These are phyloP conservation scores for Diaporthe helianthi DNA, from an alignment of 2,329 filamentous ascomycete species.

Conservation along the genomic window DNA sequence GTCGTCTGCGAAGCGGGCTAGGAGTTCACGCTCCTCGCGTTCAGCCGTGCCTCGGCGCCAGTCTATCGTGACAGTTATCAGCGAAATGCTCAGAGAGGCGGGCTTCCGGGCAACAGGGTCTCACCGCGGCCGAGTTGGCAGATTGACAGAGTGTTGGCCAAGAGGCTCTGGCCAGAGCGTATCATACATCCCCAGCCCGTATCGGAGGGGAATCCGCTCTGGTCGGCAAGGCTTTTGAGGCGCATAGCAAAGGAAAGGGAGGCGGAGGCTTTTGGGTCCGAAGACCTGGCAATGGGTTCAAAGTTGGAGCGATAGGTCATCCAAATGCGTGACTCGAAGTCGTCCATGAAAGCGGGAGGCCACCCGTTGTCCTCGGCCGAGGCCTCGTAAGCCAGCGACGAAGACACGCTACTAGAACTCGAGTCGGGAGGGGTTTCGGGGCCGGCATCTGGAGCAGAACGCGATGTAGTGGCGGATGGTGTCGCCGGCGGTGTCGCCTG, in stretches of 20 bases:
- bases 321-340: slow-evolving; percentile 94
- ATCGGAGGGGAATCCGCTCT: slow-evolving; percentile 86
- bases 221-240: slow-evolving; percentile 79
- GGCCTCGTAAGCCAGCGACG: slow-evolving; percentile 58
- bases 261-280: slow-evolving; percentile 73
- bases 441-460: slow-evolving; percentile 35
- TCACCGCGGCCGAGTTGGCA: slow-evolving; percentile 80
- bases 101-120: slow-evolving; percentile 31
- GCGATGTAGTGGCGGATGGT: slow-evolving; percentile 24
- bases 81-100: neutral
- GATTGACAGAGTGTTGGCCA: slow-evolving; percentile 83
- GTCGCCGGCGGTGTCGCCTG: slow-evolving; percentile 35
- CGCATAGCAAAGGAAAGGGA: slow-evolving; percentile 84
- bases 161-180: slow-evolving; percentile 87
- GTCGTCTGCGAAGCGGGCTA: slow-evolving; percentile 88
- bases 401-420: slow-evolving; percentile 58
- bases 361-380: slow-evolving; percentile 65
- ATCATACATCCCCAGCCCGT: slow-evolving; percentile 99
- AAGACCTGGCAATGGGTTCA: slow-evolving; percentile 78
- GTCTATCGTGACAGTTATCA: slow-evolving; percentile 50
- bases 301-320: slow-evolving; percentile 96
- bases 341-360: slow-evolving; percentile 85
- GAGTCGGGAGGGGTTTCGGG: slow-evolving; percentile 58
- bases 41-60: slow-evolving; percentile 73
- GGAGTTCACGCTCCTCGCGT: slow-evolving; percentile 71